These are phyloP conservation scores for Ogataea philodendri DNA, from an alignment of 805 yeast species.

Conservation along the genomic window DNA sequence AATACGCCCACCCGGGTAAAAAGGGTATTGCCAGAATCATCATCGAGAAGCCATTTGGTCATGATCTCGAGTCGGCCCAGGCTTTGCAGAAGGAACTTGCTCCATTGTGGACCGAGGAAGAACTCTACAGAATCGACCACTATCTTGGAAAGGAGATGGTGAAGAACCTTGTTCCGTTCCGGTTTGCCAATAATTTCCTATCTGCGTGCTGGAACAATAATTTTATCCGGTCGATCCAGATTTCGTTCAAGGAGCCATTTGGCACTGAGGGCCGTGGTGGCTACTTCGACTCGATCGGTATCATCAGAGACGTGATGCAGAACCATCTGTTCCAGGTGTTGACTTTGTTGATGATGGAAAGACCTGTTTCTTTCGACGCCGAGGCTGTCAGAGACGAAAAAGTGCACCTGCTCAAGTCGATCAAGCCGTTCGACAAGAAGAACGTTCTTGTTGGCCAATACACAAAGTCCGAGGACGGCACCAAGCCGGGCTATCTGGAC, in stretches of 20 bases:
- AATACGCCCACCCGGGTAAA: conserved; percentile 57
- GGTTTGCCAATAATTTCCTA: conserved; percentile 89
- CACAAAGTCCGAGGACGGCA: conserved; percentile 76
- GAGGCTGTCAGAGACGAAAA: conserved; percentile 96
- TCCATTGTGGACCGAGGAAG: conserved; percentile 88
- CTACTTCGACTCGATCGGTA: conserved; percentile 91
- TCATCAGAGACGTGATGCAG: conserved; percentile 97
- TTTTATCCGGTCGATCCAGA: conserved; percentile 76
- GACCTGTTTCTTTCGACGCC: conserved; percentile 87
- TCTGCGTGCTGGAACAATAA: conserved; percentile 87
- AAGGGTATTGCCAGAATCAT: conserved; percentile 77
- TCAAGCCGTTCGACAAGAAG: conserved; percentile 60
- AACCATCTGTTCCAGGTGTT: conserved; percentile 92
- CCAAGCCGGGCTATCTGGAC: conserved; percentile 87
- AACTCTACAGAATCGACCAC: conserved; percentile 93
- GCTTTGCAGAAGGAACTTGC: conserved; percentile 73
- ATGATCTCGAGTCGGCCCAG: conserved; percentile 76
- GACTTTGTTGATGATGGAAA: conserved; percentile 90
- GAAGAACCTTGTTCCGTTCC: conserved; percentile 81
- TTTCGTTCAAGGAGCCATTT: conserved; percentile 95
- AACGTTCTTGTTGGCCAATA: conserved; percentile 88
- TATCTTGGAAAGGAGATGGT: conserved; percentile 98
- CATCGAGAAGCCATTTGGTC: conserved; percentile 97
- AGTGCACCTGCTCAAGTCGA: conserved; percentile 84
- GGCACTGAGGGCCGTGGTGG: conserved; percentile 99